A percentile compares a stretch with the other conserved stretches of the same genome.
These are phyloP conservation scores for Cladosporium sp. DNA, from an alignment of 2,329 filamentous ascomycete genomes.

Conservation along the genomic window DNA sequence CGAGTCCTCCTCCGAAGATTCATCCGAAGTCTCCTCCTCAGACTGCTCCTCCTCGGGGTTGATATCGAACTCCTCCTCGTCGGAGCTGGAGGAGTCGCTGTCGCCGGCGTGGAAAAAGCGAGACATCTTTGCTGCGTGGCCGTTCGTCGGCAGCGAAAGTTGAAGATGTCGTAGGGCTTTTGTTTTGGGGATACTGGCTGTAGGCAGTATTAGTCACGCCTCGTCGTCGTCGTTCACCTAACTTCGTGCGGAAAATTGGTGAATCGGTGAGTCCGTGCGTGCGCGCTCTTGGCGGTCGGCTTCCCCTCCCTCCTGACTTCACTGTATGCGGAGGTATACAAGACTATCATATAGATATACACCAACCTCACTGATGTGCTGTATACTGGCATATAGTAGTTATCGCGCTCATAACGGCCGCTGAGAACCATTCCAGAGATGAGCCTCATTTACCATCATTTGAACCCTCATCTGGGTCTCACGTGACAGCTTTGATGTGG, in stretches of 20 bases:
- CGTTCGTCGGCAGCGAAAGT: constrained; percentile 10
- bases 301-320: constrained; percentile 2
- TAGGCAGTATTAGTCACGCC: constrained; percentile 6
- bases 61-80: constrained; percentile 88
- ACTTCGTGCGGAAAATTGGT: background rate
- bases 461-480: too few species aligned
- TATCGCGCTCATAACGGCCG: too few species aligned
- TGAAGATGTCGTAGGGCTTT: constrained; percentile 7
- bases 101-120: constrained; percentile 95
- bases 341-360: too few species aligned
- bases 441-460: too few species aligned
- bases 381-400: too few species aligned
- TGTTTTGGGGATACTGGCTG: background rate
- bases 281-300: background rate
- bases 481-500: too few species aligned
- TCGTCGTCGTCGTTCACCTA: constrained; percentile 3
- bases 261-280: too few species aligned
- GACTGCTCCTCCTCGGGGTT: constrained; percentile 69
- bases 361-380: too few species aligned
- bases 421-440: too few species aligned
- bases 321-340: background rate
- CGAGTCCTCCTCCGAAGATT: constrained; percentile 38
- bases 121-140: constrained; percentile 59
- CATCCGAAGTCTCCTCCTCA: constrained; percentile 52
- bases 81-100: constrained; percentile 92